Base-by-base conservation (phyloP, 2,329 filamentous ascomycete genomes). In the Cercospora berteroae region DNA sequence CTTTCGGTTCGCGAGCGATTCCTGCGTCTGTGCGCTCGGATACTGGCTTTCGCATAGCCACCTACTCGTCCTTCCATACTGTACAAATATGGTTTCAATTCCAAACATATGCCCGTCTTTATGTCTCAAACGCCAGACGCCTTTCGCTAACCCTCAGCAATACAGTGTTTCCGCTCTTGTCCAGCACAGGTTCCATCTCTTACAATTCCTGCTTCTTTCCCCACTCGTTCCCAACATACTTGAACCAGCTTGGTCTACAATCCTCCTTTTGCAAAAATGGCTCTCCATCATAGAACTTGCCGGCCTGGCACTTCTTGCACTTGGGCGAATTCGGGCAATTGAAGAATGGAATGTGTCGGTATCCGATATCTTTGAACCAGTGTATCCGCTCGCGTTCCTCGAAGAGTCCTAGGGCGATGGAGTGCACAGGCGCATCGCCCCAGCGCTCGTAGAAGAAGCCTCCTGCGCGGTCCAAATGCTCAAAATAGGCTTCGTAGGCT, bases 381-480 rank as follows among this genome's bases (percentile, higher is more conserved):
- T 68, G 70, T n/a, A 99, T 92, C 79, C 92, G 94, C 80, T 85
- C 90, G 76, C 89, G 87, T 77, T 99, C 94, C 76, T 96, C 94
- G 77, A 99, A 97, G 27, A 99, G 80, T 31, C 93, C 95, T 50
- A 99, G 81, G 0, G 92, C 95, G 75, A 99, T 93, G 72, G 92
- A 96, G 80, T 99, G 95, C 5, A 99, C 95, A 0, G 95, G 95
- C 1, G 95, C 95, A 83, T 99, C 95, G 9, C 95, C 95, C 95
- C 95, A 99, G 74, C 95, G 86, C 82, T 99, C 95, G 78, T 99
- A 99, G 80, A 97, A 99, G 86, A 99, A 99, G 25, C 95, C 95
- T 42, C 95, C 95, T 0, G 94, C 92, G 20, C 91, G 88, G 80
- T 99, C 95, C 36, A 99, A 86, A 79, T 98, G 93, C 77, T 96